Percentiles rank a stretch among this genome's conserved stretches.
phyloP scores from a whole-genome alignment of 2,329 filamentous ascomycete genomes.

The Epichloe baconii region DNA sequence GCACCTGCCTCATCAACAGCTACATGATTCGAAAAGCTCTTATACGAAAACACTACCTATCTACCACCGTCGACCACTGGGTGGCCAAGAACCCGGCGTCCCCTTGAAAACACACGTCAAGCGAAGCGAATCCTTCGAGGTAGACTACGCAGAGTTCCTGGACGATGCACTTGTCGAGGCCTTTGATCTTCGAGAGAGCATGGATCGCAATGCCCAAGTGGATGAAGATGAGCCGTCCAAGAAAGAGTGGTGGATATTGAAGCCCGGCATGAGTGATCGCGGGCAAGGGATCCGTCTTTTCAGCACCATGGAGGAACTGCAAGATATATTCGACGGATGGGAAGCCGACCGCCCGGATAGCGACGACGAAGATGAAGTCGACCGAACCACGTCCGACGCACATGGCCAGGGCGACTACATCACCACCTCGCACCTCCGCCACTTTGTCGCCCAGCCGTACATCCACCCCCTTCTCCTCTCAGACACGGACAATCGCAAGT shows the following conservation, averaged over 20 bases:
- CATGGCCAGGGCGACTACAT: slow-evolving; percentile 40
- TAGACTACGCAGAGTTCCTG: slow-evolving; percentile 93
- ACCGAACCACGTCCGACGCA: slow-evolving; percentile 5
- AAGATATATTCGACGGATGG: slow-evolving; percentile 82
- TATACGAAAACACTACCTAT: slow-evolving; percentile 90
- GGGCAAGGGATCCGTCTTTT: slow-evolving; percentile 90
- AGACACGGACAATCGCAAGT: slow-evolving; percentile 62
- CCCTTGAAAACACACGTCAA: slow-evolving; percentile 61
- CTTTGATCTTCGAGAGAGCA: slow-evolving; percentile 71
- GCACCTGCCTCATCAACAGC: slow-evolving; percentile 62
- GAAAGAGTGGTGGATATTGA: slow-evolving; percentile 92
- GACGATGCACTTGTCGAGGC: slow-evolving; percentile 87
- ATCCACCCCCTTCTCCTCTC: slow-evolving; percentile 75
- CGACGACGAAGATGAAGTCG: slow-evolving; percentile 48
- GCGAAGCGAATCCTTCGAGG: slow-evolving; percentile 72
- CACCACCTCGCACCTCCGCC: slow-evolving; percentile 78
- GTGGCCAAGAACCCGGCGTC: slow-evolving; percentile 68
- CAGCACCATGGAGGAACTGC: slow-evolving; percentile 70
- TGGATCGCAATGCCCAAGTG: slow-evolving; percentile 46
- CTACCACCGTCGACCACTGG: slow-evolving; percentile 74
- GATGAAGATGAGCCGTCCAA: slow-evolving; percentile 17
- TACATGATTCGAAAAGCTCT: slow-evolving; percentile 94
- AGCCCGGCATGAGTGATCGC: slow-evolving; percentile 93
- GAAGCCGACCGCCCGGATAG: slow-evolving; percentile 55
- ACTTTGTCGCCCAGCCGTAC: slow-evolving; percentile 93